A percentile compares a stretch with the other conserved stretches of the same genome.
Conservation (phyloP, 768 basidiomycete genomes). For the Cystoderma amianthinum region DNA sequence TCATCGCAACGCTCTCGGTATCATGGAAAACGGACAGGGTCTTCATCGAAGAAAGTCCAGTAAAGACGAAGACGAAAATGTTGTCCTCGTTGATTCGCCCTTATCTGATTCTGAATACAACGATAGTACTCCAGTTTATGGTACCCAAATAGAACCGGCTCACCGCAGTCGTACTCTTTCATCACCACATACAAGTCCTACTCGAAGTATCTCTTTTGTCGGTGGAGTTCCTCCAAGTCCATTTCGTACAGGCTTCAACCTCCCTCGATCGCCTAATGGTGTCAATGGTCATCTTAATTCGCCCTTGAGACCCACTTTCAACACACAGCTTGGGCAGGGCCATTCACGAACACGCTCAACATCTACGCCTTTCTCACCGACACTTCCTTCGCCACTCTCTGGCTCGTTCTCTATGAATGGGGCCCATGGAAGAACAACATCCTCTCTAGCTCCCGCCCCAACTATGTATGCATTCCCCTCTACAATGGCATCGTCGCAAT, state of each 20-base stretch:
- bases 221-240: constrained; percentile 20
- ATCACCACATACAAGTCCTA: constrained; percentile 13
- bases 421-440: not conserved
- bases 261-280: constrained; percentile 13
- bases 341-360: constrained; percentile 43
- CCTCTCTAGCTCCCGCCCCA: not conserved
- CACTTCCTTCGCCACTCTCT: constrained; percentile 44
- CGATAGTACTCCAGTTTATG: not conserved
- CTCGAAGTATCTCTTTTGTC: constrained; percentile 18
- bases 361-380: constrained; percentile 43
- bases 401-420: constrained; percentile 17
- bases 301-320: constrained; percentile 24
- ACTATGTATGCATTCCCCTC: constrained; percentile 3
- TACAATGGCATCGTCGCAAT: not conserved
- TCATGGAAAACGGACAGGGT: constrained; percentile 8
- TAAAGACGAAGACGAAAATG: constrained; percentile 28
- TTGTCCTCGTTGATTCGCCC: constrained; percentile 8
- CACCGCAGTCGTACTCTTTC: constrained; percentile 19
- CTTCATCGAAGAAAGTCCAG: constrained; percentile 41
- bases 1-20: not conserved
- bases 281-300: constrained; percentile 16
- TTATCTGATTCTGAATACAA: constrained; percentile 4
- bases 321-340: constrained; percentile 13
- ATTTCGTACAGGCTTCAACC: constrained; percentile 19
- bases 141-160: not conserved